phyloP scores from a whole-genome alignment of 164 flowering plant genomes.

The Stephania japonica region DNA sequence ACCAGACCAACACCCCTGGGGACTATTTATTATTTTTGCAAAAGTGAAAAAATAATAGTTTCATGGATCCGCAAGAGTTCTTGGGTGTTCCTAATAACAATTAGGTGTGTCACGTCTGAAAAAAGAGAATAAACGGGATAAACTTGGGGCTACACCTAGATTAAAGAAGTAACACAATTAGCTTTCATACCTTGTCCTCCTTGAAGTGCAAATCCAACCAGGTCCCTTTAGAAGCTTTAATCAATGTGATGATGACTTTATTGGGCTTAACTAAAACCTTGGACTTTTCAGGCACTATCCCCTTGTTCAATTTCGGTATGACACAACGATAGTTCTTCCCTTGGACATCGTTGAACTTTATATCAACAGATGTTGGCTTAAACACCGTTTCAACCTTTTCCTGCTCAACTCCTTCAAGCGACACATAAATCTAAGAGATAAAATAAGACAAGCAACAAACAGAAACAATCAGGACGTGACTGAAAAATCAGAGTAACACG shows the following conservation, averaged over 20 bases:
- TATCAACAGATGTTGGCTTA: conserved; percentile 57
- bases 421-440: conserved; percentile 50
- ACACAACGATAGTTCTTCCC: conserved; percentile 81
- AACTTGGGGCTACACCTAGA: not conserved
- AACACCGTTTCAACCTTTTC: conserved; percentile 70
- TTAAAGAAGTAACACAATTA: not conserved
- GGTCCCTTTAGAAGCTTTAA: conserved; percentile 82
- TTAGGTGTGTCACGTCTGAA: not conserved
- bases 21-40: too few species aligned
- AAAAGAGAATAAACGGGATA: not conserved
- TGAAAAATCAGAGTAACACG: not conserved
- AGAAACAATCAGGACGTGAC: not conserved
- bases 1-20: too few species aligned
- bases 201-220: conserved; percentile 87
- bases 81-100: too few species aligned
- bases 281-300: conserved; percentile 75
- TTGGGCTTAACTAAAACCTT: conserved; percentile 74
- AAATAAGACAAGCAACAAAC: not conserved
- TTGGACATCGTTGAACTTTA: conserved; percentile 80
- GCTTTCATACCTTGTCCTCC: conserved; percentile 73
- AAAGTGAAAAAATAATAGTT: too few species aligned
- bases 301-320: conserved; percentile 68
- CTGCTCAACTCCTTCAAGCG: conserved; percentile 76
- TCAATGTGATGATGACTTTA: conserved; percentile 56
- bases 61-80: too few species aligned